Base-by-base conservation (phyloP, 176 grass and related monocot genomes). In the Eleusine indica region DNA sequence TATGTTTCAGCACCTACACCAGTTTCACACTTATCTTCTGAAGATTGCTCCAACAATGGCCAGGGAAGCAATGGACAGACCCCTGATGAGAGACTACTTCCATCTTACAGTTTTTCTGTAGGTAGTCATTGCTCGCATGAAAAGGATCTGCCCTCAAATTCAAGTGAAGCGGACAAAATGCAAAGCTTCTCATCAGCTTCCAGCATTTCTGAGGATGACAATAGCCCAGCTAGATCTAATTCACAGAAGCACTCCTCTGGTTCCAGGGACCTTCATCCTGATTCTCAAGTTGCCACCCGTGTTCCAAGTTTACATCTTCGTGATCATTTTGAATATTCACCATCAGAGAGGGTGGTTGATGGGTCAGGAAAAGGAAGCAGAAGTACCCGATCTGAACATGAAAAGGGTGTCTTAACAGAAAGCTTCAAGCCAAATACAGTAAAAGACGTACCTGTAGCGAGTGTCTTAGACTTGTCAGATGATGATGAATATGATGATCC, bases 301-400 rank as follows among this genome's bases (percentile, higher is more conserved):
- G 86, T 96, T 65, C 91, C 93, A 52, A 96, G 96, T 90, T 87
- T 99, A 81, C 93, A 89, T 58, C 80, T 94, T 62, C 85, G 77
- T 0, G 87, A 99, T 28, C 91, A 94, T 85, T 91, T 99, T 65
- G 91, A 80, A 44, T 88, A 92, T 61, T 92, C 76, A 2, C 83
- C 83, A 2, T 78, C 89, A 19, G 93, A 89, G 72, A 81, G 37
- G 63, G 85, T 85, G 46, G 85, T 90, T 80, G 76, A 90, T 90
- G 84, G 84, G 38, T 84, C 80, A 65, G 84, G 89, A 85, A 96
- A 92, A 76, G 91, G 96, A 74, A 94, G 90, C 77, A 89, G 89
- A 79, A 98, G 96, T 70, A 88, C 85, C 72, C 91, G 93, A n/a
- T 96, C 91, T 29, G 97, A 96, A 71, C 93, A 99, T 89, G 93